Percentiles rank a stretch among this genome's conserved stretches.
These are phyloP conservation scores for Cryptosporidium muris DNA, from an alignment of 169 alveolate species.

Conservation along the genomic window DNA sequence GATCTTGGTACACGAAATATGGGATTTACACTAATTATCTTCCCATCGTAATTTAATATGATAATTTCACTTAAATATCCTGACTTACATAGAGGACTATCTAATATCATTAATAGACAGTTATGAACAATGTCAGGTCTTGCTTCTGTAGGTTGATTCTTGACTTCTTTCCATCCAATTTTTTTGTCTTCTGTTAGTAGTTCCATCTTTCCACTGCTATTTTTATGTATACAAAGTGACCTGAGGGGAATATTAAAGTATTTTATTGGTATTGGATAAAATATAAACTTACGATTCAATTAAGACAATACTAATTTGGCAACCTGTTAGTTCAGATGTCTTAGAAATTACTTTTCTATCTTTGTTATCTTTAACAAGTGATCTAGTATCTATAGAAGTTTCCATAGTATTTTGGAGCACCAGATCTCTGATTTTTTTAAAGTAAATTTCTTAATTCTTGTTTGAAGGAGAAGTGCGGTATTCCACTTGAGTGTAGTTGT, in stretches of 20 bases:
- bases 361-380: slow-evolving; percentile 20
- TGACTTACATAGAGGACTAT: slow-evolving; percentile 64
- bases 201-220: slow-evolving; percentile 26
- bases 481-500: too few relatives aligned
- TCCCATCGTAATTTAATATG: slow-evolving; percentile 40
- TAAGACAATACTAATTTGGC: slow-evolving; percentile 4
- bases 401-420: too few relatives aligned
- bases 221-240: slow-evolving; percentile 41
- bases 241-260: neutral
- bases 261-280: neutral
- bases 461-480: too few relatives aligned
- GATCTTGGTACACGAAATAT: slow-evolving; percentile 70
- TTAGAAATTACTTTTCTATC: slow-evolving; percentile 18
- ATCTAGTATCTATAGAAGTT: too few relatives aligned
- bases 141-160: neutral
- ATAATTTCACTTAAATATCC: slow-evolving; percentile 33
- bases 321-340: neutral
- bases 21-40: slow-evolving; percentile 26
- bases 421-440: too few relatives aligned
- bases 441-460: neutral
- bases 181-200: slow-evolving; percentile 41
- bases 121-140: slow-evolving; percentile 62
- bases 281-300: slow-evolving; percentile 37
- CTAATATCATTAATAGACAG: slow-evolving; percentile 55
- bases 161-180: neutral